Evolutionary conservation across 148 eudicot species (phyloP).

Genomic region (Rhododendron vialii): DNA sequence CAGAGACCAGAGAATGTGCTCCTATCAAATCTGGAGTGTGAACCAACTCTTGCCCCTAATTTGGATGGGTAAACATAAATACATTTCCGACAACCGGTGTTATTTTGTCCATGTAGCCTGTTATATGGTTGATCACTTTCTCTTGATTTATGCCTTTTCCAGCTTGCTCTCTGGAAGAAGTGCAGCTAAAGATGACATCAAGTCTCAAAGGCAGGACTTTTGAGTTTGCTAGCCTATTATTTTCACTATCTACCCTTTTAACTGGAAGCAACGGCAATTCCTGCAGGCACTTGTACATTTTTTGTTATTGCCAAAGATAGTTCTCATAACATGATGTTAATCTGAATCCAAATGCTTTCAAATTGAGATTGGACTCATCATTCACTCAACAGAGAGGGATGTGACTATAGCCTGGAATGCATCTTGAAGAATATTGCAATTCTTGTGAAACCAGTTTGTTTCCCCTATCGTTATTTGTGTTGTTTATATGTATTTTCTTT

Average conservation of each 20-base stretch:
- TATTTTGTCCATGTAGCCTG: neutral
- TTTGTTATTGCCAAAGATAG: neutral
- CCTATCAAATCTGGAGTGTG: slow-evolving; percentile 1
- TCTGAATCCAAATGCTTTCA: neutral
- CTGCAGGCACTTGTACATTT: neutral
- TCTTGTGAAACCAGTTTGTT: neutral
- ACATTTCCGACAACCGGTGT: neutral
- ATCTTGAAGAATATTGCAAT: neutral
- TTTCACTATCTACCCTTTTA: neutral
- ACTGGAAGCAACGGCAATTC: neutral
- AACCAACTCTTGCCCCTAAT: neutral
- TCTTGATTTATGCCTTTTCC: neutral
- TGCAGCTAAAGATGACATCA: neutral
- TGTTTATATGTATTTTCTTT: neutral
- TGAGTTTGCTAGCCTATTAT: neutral
- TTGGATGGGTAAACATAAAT: neutral
- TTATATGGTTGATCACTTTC: neutral
- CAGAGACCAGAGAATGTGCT: neutral
- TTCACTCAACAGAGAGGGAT: neutral
- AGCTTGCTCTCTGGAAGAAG: neutral
- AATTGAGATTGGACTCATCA: neutral
- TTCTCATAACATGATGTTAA: neutral
- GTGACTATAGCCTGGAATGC: neutral
- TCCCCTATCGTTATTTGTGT: neutral
- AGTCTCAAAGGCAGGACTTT: neutral